Evolutionary conservation across 106 monocot species (phyloP), one percentile per base, ranked within the genome.

Genomic region (Acorus calamus): DNA sequence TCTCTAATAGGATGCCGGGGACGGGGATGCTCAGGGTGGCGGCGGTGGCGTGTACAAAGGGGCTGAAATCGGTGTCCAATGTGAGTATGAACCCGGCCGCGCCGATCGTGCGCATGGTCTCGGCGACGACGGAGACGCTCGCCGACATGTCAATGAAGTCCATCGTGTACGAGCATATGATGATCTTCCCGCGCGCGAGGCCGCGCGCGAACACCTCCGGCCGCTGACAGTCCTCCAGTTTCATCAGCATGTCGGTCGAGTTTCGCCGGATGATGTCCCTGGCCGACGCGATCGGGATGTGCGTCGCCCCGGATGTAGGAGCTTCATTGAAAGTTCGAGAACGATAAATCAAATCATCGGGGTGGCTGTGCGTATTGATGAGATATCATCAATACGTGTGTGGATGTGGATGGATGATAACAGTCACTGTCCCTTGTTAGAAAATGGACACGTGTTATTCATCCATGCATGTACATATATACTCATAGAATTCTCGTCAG

Each of bases 71-170:
- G 11, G 75, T 71, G 14, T 78, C 80, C 62, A 69, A 55, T 0
- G 80, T 74, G 46, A 85, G 28, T 59, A 89, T 75, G 74, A 89
- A 79, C 44, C 89, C 89, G 2, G 72, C 76, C 11, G 85, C 89
- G 8, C 79, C 77, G n/a, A 81, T 69, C 9, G 46, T 57, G 58
- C 47, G 42, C 14, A 85, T 75, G 13, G 73, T 72, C 14, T 75
- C 41, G 8, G 74, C 56, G 14, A 85, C 64, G 14, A 42, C 55
- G 49, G 60, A 53, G 11, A 89, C 52, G 69, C 9, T 70, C 5
- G 63, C 62, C 11, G 60, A 55, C 44, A 65, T 63, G 44, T 66
- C 73, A 6, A 53, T 49, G 42, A 59, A 73, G 57, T 81, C 73
- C 3, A 52, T 11, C 5, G 50, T 55, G 60, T 75, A 80, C 41